Evolutionary conservation across 73 alveolate species (phyloP).

Genomic region (Loxodes magnus): DNA sequence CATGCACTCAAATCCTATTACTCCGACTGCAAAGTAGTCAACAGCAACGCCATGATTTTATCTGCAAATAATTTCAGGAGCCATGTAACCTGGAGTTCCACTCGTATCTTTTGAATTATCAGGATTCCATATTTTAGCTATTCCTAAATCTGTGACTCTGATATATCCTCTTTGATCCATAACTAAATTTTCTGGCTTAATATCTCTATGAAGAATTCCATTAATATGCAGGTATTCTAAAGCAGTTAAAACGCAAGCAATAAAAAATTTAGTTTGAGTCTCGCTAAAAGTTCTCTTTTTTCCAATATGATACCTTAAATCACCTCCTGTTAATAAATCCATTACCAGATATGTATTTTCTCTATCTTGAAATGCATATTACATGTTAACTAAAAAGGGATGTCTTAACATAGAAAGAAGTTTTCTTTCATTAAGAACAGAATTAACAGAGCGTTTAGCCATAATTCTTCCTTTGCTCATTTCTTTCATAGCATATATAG

Average conservation of each 20-base stretch:
- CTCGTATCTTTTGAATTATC: constrained; percentile 85
- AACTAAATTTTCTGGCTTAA: constrained; percentile 56
- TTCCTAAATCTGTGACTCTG: constrained; percentile 80
- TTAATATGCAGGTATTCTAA: constrained; percentile 48
- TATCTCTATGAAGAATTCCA: constrained; percentile 50
- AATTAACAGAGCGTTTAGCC: constrained; percentile 34
- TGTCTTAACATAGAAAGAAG: constrained; percentile 57
- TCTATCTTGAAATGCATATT: constrained; percentile 81
- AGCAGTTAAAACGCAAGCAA: constrained; percentile 48
- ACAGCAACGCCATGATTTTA: constrained; percentile 59
- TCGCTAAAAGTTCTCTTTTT: constrained; percentile 65
- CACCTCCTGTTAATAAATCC: constrained; percentile 88
- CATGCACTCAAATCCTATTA: constrained; percentile 70
- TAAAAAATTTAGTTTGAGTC: constrained; percentile 55
- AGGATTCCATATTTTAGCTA: constrained; percentile 77
- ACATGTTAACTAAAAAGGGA: constrained; percentile 78
- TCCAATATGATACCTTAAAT: constrained; percentile 63
- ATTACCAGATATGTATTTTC: constrained; percentile 78
- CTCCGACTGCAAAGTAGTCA: constrained; percentile 87
- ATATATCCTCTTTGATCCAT: constrained; percentile 57
- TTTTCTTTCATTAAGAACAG: constrained; percentile 51
- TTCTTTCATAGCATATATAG: constrained; percentile 42
- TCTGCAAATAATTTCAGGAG: constrained; percentile 83
- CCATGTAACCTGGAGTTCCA: constrained; percentile 92
- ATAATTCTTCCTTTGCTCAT: constrained; percentile 41